Percentiles rank a stretch among this genome's conserved stretches.
Conservation (phyloP, 2,329 filamentous ascomycete species). For the Aspergillus flavus region DNA sequence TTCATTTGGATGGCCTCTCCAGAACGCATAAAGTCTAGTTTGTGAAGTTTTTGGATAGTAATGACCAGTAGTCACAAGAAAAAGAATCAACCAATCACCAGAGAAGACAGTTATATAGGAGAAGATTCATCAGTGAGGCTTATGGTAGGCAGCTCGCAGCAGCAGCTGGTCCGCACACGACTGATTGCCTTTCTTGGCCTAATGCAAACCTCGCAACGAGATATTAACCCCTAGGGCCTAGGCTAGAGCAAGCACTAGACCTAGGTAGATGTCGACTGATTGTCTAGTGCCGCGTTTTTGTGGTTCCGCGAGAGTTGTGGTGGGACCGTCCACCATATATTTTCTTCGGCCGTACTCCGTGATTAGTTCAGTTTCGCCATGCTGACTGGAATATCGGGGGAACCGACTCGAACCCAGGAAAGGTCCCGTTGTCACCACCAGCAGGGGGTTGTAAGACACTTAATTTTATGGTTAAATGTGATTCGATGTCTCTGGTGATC, state of each 20-base stretch:
- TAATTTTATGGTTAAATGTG: not conserved
- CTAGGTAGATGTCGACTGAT: not conserved
- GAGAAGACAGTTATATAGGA: not conserved
- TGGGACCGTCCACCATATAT: not conserved
- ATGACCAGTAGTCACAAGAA: not conserved
- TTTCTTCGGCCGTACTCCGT: no score
- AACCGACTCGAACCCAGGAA: not conserved
- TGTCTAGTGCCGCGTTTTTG: not conserved
- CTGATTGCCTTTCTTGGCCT: not conserved
- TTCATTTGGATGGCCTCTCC: not conserved
- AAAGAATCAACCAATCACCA: not conserved
- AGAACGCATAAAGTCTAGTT: not conserved
- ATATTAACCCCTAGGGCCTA: not conserved
- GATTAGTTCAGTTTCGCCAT: no score
- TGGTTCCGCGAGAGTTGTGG: not conserved
- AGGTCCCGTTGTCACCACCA: not conserved
- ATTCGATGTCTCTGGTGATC: not conserved
- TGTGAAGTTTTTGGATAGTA: not conserved
- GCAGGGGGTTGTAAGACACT: not conserved
- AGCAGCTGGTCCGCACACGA: not conserved
- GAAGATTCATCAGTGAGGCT: not conserved
- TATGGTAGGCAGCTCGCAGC: not conserved
- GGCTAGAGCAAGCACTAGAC: not conserved
- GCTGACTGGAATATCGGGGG: not conserved
- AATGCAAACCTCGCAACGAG: not conserved